These are phyloP conservation scores for Termitomyces sp. DNA, from an alignment of 1,284 basidiomycete genomes.

Conservation along the genomic window DNA sequence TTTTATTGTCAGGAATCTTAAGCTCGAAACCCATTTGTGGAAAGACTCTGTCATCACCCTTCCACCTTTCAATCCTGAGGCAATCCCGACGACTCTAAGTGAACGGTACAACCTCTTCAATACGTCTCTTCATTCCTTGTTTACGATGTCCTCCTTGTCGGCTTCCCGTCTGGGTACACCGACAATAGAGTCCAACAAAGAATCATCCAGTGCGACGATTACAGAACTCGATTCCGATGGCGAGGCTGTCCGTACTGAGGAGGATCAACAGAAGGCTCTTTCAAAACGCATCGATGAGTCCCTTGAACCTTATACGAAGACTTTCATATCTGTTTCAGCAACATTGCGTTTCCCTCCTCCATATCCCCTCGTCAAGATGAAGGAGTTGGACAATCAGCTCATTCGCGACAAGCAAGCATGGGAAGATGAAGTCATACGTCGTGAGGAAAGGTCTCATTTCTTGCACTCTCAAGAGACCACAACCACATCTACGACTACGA, in stretches of 20 bases:
- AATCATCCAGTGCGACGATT: conserved; percentile 17
- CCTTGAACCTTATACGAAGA: conserved; percentile 76
- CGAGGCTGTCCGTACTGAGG: conserved; percentile 61
- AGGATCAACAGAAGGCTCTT: conserved; percentile 61
- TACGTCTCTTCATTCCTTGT: conserved; percentile 20
- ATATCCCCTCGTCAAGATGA: conserved; percentile 81
- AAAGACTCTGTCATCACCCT: conserved; percentile 87
- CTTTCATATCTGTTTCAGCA: conserved; percentile 87
- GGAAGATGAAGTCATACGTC: conserved; percentile 79
- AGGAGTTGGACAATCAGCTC: conserved; percentile 76
- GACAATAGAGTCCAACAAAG: conserved; percentile 11
- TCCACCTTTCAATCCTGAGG: conserved; percentile 61
- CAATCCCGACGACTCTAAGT: conserved; percentile 45
- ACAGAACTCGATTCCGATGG: conserved; percentile 30
- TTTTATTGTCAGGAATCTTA: conserved; percentile 88
- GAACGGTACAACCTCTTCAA: conserved; percentile 24
- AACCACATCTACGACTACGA: conserved; percentile 35
- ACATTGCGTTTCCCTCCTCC: conserved; percentile 88
- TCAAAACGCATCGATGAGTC: conserved; percentile 73
- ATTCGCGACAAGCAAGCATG: conserved; percentile 63
- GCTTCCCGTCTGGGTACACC: conserved; percentile 31
- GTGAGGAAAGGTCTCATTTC: conserved; percentile 63
- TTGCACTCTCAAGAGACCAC: conserved; percentile 43
- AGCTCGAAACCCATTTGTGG: conserved; percentile 92
- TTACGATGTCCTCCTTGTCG: conserved; percentile 28